Percentiles rank a stretch among this genome's conserved stretches.
Conservation (phyloP, 2,329 filamentous ascomycete genomes). For the Claviceps spartinae region DNA sequence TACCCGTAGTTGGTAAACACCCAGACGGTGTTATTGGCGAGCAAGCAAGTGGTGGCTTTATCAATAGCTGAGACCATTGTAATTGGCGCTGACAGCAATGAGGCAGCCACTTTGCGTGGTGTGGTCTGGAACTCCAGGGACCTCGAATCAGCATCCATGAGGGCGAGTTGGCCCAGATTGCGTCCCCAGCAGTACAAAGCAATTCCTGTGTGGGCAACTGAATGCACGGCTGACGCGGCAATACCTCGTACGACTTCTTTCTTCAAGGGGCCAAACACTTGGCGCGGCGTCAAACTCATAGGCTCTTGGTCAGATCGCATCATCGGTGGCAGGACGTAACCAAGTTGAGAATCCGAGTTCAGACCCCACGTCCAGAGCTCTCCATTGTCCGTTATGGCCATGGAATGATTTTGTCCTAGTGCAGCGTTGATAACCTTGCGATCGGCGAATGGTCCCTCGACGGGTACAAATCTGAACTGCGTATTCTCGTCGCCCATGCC, state of each 20-base stretch:
- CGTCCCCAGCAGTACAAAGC: constrained; percentile 90
- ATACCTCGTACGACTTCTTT: constrained; percentile 70
- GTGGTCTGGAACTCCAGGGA: constrained; percentile 73
- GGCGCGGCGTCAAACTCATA: constrained; percentile 66
- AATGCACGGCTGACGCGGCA: constrained; percentile 83
- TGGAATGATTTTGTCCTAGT: constrained; percentile 79
- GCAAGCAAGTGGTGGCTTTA: constrained; percentile 69
- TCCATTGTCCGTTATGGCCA: constrained; percentile 76
- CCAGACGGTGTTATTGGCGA: constrained; percentile 80
- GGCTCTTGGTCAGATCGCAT: constrained; percentile 65
- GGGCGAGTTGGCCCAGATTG: constrained; percentile 82
- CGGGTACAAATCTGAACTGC: constrained; percentile 70
- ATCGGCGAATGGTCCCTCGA: constrained; percentile 62
- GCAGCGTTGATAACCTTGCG: constrained; percentile 67
- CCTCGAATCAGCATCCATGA: constrained; percentile 89
- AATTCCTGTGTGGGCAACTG: constrained; percentile 69
- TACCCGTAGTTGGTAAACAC: constrained; percentile 95
- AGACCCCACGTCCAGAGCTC: constrained; percentile 92
- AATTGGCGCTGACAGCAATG: constrained; percentile 54
- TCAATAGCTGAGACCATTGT: constrained; percentile 77
- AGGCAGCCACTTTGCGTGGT: constrained; percentile 79
- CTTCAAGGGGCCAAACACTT: constrained; percentile 85
- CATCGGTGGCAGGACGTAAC: constrained; percentile 61
- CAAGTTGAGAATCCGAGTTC: constrained; percentile 74
- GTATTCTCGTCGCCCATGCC: constrained; percentile 85